Conservation (phyloP, 2,329 filamentous ascomycete genomes). For the Fusarium sp. region DNA sequence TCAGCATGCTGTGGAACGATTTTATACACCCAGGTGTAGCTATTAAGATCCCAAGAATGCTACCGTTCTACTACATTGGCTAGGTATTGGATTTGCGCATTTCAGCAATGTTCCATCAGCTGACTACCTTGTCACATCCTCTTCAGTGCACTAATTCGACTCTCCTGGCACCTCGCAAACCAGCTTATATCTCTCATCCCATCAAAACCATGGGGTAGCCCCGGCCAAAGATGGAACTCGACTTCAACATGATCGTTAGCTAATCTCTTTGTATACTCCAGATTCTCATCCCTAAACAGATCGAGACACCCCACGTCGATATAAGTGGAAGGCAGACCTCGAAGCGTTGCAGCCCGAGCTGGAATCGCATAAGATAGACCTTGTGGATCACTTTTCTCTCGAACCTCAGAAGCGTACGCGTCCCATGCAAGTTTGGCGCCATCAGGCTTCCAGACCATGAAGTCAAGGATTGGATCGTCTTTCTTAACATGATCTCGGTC, state of each 20-base stretch:
- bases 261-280: conserved; percentile 5
- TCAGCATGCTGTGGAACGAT: not conserved
- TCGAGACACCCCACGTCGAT: conserved; percentile 52
- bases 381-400: not conserved
- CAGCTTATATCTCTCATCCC: conserved; percentile 7
- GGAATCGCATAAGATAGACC: conserved; percentile 35
- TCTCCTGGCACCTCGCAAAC: conserved; percentile 5
- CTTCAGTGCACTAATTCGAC: not conserved
- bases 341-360: conserved; percentile 35
- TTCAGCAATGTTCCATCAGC: too few species aligned
- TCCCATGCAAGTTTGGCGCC: conserved; percentile 39
- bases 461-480: not conserved
- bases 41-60: not conserved
- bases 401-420: conserved; percentile 8
- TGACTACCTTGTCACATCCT: not conserved
- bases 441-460: conserved; percentile 29
- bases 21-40: not conserved
- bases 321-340: conserved; percentile 49
- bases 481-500: conserved; percentile 2
- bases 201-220: conserved; percentile 51
- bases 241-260: conserved; percentile 26
- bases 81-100: too few species aligned
- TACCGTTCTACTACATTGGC: too few species aligned
- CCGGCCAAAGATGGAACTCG: conserved; percentile 53
- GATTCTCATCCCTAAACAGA: conserved; percentile 43